Conservation (phyloP, 2,329 filamentous ascomycete species). For the Ciborinia camelliae region DNA sequence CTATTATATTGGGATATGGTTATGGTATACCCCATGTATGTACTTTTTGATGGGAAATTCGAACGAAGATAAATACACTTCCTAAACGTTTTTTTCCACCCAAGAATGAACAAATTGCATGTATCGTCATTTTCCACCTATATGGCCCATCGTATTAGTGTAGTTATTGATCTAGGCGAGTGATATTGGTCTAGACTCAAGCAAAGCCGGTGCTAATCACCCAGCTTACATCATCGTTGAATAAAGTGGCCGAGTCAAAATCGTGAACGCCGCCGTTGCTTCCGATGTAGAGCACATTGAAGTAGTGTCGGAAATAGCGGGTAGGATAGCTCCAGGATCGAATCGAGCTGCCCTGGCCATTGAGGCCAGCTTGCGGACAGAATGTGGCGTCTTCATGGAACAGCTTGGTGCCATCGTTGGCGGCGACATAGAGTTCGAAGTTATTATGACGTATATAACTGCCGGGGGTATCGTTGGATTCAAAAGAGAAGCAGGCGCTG, state of each 20-base stretch:
- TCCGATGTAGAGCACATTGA: conserved; percentile 46
- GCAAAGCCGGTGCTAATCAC: conserved; percentile 46
- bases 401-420: conserved; percentile 53
- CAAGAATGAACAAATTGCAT: not conserved
- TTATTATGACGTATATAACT: conserved; percentile 56
- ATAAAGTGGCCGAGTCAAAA: conserved; percentile 49
- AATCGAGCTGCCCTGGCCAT: conserved; percentile 50
- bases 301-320: conserved; percentile 54
- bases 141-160: not conserved
- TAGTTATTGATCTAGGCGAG: no score
- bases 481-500: conserved; percentile 57
- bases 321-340: conserved; percentile 59
- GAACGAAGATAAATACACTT: not conserved
- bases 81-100: not conserved
- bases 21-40: conserved; percentile 1
- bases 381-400: conserved; percentile 63
- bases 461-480: conserved; percentile 55
- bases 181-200: no score
- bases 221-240: conserved; percentile 55
- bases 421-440: conserved; percentile 49
- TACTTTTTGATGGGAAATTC: not conserved
- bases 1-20: conserved; percentile 5
- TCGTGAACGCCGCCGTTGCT: conserved; percentile 54
- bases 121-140: not conserved
- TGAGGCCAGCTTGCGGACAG: conserved; percentile 52